A percentile compares a stretch with the other conserved stretches of the same genome.
These are phyloP conservation scores for Raphanus raphanistrum DNA, from an alignment of 345 rosid genomes.

Conservation along the genomic window DNA sequence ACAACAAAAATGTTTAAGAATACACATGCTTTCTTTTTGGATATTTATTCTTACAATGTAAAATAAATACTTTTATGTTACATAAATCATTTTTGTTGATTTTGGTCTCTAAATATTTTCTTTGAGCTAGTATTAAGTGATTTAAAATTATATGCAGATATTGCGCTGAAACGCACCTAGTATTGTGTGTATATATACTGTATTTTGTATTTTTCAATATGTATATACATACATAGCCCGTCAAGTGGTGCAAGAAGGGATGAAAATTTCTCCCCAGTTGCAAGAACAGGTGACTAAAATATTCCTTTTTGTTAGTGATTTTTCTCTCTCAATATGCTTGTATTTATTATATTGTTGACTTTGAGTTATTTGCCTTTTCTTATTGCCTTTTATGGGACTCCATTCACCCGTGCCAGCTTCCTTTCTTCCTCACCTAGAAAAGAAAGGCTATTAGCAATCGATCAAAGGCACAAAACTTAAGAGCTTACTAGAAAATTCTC, in stretches of 20 bases:
- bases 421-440: constrained; percentile 16
- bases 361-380: constrained; percentile 13
- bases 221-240: neutral
- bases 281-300: constrained; percentile 3
- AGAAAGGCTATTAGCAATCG: neutral
- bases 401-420: constrained; percentile 38
- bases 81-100: neutral
- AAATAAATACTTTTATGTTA: neutral
- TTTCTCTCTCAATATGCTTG: neutral
- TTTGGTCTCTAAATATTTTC: neutral
- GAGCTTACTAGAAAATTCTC: neutral
- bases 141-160: neutral
- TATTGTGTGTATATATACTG: neutral
- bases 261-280: constrained; percentile 34
- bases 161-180: neutral
- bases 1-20: neutral
- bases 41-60: neutral
- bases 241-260: constrained; percentile 35
- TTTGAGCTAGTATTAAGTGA: neutral
- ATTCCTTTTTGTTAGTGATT: neutral
- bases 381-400: constrained; percentile 22
- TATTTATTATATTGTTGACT: constrained; percentile 37
- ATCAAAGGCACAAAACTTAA: neutral
- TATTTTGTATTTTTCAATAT: neutral
- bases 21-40: neutral